Percentiles rank a stretch among this genome's conserved stretches.
phyloP scores from a whole-genome alignment of 345 rosid species.

The Garcia nutans region DNA sequence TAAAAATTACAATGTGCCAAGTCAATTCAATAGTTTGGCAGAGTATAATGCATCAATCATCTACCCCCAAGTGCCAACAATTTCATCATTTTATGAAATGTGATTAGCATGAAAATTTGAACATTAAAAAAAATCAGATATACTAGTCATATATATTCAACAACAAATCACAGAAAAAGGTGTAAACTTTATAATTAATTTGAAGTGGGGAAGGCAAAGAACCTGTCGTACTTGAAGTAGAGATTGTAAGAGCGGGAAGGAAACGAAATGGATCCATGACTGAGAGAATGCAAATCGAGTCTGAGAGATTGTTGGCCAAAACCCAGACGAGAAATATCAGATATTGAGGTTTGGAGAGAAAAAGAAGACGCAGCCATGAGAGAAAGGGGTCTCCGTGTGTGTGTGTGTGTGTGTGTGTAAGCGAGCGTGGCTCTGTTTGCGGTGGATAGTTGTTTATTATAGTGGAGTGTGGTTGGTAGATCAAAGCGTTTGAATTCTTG shows the following conservation, averaged over 20 bases:
- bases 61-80: neutral
- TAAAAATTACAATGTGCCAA: neutral
- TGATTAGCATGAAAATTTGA: neutral
- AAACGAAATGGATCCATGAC: conserved; percentile 40
- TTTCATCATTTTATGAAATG: too few species aligned
- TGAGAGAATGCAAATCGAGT: neutral
- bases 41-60: neutral
- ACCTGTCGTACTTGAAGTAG: conserved; percentile 35
- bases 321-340: conserved; percentile 13
- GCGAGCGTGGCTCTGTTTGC: too few species aligned
- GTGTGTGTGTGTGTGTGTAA: neutral
- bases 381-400: neutral
- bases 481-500: neutral
- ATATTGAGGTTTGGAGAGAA: conserved; percentile 16
- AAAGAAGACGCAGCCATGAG: conserved; percentile 23
- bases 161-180: neutral
- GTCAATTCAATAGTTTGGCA: neutral
- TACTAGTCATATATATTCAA: neutral
- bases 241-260: conserved; percentile 17
- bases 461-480: neutral
- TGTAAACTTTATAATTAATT: neutral
- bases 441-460: conserved; percentile 2
- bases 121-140: neutral
- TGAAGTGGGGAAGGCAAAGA: neutral
- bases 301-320: conserved; percentile 6